Evolutionary conservation across 2,329 filamentous ascomycete genomes (phyloP), one percentile per base, ranked within the genome.

Genomic region (Trichoderma atroviride): DNA sequence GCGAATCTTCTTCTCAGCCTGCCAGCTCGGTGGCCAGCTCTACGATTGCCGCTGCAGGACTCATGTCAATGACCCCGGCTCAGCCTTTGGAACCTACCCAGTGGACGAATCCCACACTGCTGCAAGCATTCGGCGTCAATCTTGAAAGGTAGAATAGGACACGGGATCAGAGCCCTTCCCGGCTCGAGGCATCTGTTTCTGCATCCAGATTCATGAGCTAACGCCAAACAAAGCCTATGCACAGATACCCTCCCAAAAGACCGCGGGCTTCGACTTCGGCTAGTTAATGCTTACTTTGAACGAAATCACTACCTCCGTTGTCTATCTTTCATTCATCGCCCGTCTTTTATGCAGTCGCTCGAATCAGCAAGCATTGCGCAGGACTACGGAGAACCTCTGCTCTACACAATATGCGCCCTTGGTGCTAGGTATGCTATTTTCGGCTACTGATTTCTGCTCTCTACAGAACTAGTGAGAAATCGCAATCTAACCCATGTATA

Each of bases 391-490:
- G 71, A 75, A 31, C 71, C 74, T 3, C 27, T 75, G 5, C 69
- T 76, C 5, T 74, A 75, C 56, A 62, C 68, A 22, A 75, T 76
- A 63, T 75, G 73, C 37, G 75, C 74, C 19, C 71, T 76, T 16
- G 72, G 73, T 4, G 71, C 73, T 2, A 71, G 73, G 74, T 78
- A 55, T 19, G 64, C n/a, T 29, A 22, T 37, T 19, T 27, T 19
- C 29, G 6, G 40, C 16, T n/a, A 19, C 19, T 9, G 4, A 3
- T 33, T 33, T 59, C 29, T 40, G 27, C 16, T 33, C 10, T 16
- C n/a, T 13, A 16, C 22, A 16, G 56, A 35, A 7, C 9, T 5
- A 35, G 4, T 52, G 19, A 22, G 33, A 55, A 9, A 22, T 50
- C n/a, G 29, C 13, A 52, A 9, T n/a, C 56, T 66, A 37, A 60